A percentile compares a stretch with the other conserved stretches of the same genome.
Evolutionary conservation across 1,284 basidiomycete genomes (phyloP).

Genomic region (Microbotryum intermedium): DNA sequence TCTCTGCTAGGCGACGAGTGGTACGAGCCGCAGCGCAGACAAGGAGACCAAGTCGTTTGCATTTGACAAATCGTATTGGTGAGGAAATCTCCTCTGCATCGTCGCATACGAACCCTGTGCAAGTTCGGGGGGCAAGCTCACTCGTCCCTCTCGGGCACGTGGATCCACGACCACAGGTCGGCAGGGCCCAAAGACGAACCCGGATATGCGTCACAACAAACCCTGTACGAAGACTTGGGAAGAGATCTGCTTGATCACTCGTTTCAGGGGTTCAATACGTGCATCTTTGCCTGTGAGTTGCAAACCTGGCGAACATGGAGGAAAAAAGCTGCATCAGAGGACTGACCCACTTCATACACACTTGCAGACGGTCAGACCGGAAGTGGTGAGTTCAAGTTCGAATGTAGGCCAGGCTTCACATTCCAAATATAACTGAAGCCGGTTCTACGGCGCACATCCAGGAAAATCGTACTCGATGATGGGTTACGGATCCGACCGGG

Average conservation of each 20-base stretch:
- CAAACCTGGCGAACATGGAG: no score
- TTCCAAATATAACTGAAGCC: background rate
- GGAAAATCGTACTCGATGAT: conserved; percentile 64
- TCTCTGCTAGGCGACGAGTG: background rate
- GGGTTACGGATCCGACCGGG: conserved; percentile 95
- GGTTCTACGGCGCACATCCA: background rate
- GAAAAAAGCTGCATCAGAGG: no score
- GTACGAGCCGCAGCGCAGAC: conserved; percentile 42
- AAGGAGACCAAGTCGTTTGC: conserved; percentile 80
- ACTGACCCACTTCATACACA: no score
- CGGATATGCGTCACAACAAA: conserved; percentile 82
- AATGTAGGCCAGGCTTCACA: background rate
- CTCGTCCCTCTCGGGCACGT: background rate
- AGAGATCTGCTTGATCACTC: conserved; percentile 89
- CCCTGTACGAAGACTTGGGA: conserved; percentile 87
- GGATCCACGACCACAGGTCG: conserved; percentile 49
- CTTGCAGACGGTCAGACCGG: conserved; percentile 32
- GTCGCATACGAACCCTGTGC: no score
- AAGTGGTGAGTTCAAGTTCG: conserved; percentile 29
- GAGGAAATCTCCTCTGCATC: background rate
- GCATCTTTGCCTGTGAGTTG: conserved; percentile 88
- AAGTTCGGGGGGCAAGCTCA: background rate
- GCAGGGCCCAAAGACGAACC: conserved; percentile 80
- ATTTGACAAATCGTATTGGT: conserved; percentile 85
- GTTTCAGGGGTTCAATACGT: conserved; percentile 94